Percentiles rank a stretch among this genome's conserved stretches.
Evolutionary conservation across 2,329 filamentous ascomycete genomes (phyloP).

Genomic region (Alternaria triticina): DNA sequence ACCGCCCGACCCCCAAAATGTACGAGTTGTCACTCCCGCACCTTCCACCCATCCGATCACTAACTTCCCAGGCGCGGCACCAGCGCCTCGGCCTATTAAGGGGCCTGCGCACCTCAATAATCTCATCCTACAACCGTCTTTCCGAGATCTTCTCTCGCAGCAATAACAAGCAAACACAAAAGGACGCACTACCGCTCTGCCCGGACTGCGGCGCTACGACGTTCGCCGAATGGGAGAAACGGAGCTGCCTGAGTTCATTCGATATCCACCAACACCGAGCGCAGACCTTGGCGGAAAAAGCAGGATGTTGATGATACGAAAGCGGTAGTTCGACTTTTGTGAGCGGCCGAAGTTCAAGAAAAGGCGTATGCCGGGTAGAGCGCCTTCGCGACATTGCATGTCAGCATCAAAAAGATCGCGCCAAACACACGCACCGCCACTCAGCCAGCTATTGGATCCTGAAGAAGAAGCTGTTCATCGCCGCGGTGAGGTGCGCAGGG

Average conservation of each 20-base stretch:
- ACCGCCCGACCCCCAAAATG: background rate
- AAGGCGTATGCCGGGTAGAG: no score
- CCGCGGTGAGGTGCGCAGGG: rapidly evolving
- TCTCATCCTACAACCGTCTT: background rate
- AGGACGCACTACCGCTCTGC: background rate
- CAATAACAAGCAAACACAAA: rapidly evolving
- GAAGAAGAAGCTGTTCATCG: rapidly evolving
- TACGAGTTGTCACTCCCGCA: background rate
- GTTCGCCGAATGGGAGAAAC: background rate
- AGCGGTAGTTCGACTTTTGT: no score
- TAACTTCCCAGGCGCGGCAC: background rate
- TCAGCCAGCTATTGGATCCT: no score
- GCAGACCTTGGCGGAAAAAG: background rate
- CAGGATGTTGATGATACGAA: background rate
- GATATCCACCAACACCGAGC: background rate
- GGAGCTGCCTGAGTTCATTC: background rate
- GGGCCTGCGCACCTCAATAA: no score
- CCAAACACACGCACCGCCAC: background rate
- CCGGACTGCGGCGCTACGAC: background rate
- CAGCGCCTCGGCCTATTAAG: no score
- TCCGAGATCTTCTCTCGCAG: background rate
- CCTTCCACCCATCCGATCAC: background rate
- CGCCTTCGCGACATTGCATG: no score
- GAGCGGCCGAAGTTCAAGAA: no score
- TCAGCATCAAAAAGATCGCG: background rate